phyloP scores from a whole-genome alignment of 148 eudicot genomes.

The Chenopodium berlandieri region DNA sequence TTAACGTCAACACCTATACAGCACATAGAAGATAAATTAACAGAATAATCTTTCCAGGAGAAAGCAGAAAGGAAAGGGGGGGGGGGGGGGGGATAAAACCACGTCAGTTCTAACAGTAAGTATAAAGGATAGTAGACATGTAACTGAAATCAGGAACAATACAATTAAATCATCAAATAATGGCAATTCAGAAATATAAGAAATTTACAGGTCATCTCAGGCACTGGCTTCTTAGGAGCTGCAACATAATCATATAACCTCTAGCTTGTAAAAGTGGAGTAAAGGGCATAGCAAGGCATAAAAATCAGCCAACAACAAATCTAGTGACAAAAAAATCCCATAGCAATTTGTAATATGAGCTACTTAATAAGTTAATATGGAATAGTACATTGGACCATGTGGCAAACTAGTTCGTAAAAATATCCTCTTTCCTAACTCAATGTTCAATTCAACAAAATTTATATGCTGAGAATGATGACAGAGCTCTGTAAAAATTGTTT shows the following conservation, averaged over 20 bases:
- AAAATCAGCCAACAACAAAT: background rate
- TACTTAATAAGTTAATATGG: too few relatives aligned
- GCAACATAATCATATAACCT: conserved; percentile 1
- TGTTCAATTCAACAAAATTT: too few relatives aligned
- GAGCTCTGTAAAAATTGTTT: background rate
- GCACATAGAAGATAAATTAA: conserved; percentile 16
- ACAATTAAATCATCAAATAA: background rate
- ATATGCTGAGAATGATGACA: background rate
- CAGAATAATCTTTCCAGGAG: conserved; percentile 8
- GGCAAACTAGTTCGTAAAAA: background rate
- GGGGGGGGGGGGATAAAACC: background rate
- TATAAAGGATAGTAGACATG: background rate
- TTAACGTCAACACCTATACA: conserved; percentile 60
- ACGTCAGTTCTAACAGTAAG: background rate
- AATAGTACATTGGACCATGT: background rate
- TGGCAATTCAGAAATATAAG: background rate
- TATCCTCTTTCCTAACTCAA: background rate
- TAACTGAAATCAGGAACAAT: background rate
- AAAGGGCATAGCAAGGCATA: background rate
- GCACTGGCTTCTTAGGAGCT: background rate
- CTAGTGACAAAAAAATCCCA: background rate
- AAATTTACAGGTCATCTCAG: background rate
- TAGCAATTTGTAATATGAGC: background rate
- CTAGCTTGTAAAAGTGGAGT: background rate
- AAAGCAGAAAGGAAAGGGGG: background rate